Base-by-base conservation (phyloP, 805 yeast genomes). In the Zygotorulaspora florentina region DNA sequence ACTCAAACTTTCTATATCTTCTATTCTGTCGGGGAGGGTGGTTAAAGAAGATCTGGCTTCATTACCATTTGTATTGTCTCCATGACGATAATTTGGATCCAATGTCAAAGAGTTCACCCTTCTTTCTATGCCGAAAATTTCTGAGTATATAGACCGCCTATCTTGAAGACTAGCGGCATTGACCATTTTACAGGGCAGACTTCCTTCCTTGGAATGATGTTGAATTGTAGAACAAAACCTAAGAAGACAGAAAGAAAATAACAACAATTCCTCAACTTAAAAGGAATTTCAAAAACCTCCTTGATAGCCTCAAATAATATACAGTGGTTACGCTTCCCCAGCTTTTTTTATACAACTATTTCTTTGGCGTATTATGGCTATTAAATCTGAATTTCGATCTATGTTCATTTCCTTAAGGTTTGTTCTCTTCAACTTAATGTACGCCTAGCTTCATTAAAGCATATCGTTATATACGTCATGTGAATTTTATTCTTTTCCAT, bases 111-210 rank as follows among this genome's bases (percentile, higher is more conserved):
- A 48, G 41, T 59, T 59, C 10, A 50, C 54, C 26, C 54, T 53
- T 39, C 66, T 52, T 31, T 57, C 54, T 15, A 58, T 47, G 15
- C 65, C 66, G 42, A 61, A 62, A 1, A 61, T 56, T 25, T 62
- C 62, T 8, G 57, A 45, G 45, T 49, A 61, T n/a, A 57, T 42
- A 13, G 53, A 47, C 20, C 48, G 47, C 30, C 61, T 47, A 37
- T 51, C 50, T 29, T 44, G 47, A 23, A 48, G 34, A 34, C 45
- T 42, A 27, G 46, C 37, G 15, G 31, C 44, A 34, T 46, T 40
- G 30, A 31, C 43, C 52, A 48, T 48, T 16, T 11, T 33, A 17
- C 36, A 10, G 16, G 16, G 36, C 36, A 3, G 16, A 33, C 12
- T 4, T n/a, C 11, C 6, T 29, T 29, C 33, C n/a, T 12, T 29